phyloP scores from a whole-genome alignment of 164 flowering plant genomes.

The Liquidambar formosana region DNA sequence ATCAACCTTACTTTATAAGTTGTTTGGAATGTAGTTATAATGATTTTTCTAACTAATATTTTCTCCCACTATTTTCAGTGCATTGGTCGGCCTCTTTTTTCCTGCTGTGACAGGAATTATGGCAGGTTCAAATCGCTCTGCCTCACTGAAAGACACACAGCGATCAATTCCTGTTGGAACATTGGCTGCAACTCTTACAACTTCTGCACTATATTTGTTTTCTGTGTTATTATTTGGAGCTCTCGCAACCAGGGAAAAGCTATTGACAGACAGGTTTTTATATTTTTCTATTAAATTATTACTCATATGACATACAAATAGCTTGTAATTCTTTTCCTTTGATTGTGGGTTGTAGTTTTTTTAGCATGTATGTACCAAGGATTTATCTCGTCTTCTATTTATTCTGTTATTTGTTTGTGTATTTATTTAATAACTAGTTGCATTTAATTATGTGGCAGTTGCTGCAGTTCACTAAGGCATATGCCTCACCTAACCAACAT shows the following conservation, averaged over 20 bases:
- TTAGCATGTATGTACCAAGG: too few species aligned
- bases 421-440: too few species aligned
- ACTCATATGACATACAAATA: background rate
- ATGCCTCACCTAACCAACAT: too few species aligned
- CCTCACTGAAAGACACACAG: slow-evolving; percentile 94
- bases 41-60: slow-evolving; percentile 10
- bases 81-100: slow-evolving; percentile 96
- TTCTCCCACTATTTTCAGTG: slow-evolving; percentile 50
- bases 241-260: slow-evolving; percentile 82
- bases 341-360: too few species aligned
- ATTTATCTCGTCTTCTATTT: too few species aligned
- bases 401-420: too few species aligned
- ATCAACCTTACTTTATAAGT: background rate
- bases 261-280: slow-evolving; percentile 87
- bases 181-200: slow-evolving; percentile 84
- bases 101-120: slow-evolving; percentile 99
- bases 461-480: too few species aligned
- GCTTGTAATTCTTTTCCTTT: too few species aligned
- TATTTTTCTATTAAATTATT: background rate
- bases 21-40: background rate
- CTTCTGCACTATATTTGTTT: slow-evolving; percentile 69
- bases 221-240: slow-evolving; percentile 93
- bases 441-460: too few species aligned
- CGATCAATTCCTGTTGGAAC: slow-evolving; percentile 97
- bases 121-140: slow-evolving; percentile 99